Base-by-base conservation (phyloP, 2,329 filamentous ascomycete genomes). In the Pseudogymnoascus sp. region DNA sequence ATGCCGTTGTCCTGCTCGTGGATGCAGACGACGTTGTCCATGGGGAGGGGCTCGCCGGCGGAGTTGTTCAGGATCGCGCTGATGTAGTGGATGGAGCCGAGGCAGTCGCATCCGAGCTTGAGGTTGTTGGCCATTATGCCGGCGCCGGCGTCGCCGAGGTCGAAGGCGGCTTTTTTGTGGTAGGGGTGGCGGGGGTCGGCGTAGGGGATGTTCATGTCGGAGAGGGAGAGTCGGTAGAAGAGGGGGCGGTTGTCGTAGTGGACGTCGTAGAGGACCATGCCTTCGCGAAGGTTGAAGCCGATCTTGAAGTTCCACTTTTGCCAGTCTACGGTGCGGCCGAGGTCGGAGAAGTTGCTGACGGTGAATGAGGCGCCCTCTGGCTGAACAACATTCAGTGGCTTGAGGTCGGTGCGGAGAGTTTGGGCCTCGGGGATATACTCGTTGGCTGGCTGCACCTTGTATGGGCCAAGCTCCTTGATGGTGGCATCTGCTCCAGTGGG, bases 131-230 rank as follows among this genome's bases (percentile, higher is more conserved):
- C 85, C 78, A 86, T 88, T 65, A 85, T 79, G 51, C 87, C 86
- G 11, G 85, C 85, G 34, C 86, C 82, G 39, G 80, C 85, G 72
- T 90, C 87, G 34, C 87, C 87, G 23, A 89, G 79, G 73, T 90
- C 87, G 68, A 90, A 90, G 0, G 87, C 87, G 5, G 85, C 81
- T 74, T 90, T 90, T 73, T 86, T 86, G 75, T 89, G 85, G 73
- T 81, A 90, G 2, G 87, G 87, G 61, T 84, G 81, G 3, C 87
- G 81, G 4, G 87, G 87, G 70, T 90, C 87, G 62, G 81, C 80
- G 69, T 85, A 84, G 5, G 81, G 80, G 64, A 86, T 83, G 61
- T 73, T 75, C 76, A 90, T 89, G 70, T 90, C 87, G 2, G 83
- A 86, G 2, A 90, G 76, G 2, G 85, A 83, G 41, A 90, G 75